phyloP scores from a whole-genome alignment of 2,329 filamentous ascomycete species.

The Ophiostoma sp. region DNA sequence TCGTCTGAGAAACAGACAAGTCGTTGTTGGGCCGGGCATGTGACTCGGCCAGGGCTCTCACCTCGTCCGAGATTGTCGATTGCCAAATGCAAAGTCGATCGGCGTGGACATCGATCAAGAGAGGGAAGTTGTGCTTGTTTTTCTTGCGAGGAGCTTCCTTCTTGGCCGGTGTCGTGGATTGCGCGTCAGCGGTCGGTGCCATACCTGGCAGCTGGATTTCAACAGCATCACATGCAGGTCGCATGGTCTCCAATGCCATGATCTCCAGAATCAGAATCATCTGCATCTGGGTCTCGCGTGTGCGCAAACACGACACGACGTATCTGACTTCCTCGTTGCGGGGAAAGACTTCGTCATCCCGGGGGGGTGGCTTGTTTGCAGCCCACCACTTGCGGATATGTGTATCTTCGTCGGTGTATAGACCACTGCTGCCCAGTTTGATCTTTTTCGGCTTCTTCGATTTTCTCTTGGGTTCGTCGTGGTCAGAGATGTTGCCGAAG shows the following conservation, averaged over 20 bases:
- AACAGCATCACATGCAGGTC: constrained; percentile 37
- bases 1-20: constrained; percentile 37
- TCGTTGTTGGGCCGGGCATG: constrained; percentile 35
- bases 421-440: constrained; percentile 61
- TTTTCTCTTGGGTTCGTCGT: constrained; percentile 33
- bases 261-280: constrained; percentile 75
- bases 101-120: constrained; percentile 65
- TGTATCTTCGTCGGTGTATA: constrained; percentile 62
- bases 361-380: constrained; percentile 47
- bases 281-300: constrained; percentile 73
- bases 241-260: constrained; percentile 57
- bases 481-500: constrained; percentile 50
- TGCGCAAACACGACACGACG: constrained; percentile 60
- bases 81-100: constrained; percentile 82
- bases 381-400: constrained; percentile 66
- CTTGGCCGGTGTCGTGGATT: constrained; percentile 21
- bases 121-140: constrained; percentile 57
- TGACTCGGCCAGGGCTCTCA: constrained; percentile 46
- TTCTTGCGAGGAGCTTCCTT: constrained; percentile 48
- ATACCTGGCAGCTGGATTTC: constrained; percentile 46
- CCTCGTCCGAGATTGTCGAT: constrained; percentile 60
- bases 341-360: constrained; percentile 44
- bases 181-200: constrained; percentile 30
- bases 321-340: constrained; percentile 53
- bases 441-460: constrained; percentile 57